These are phyloP conservation scores for Trichoderma sp. DNA, from an alignment of 2,329 filamentous ascomycete genomes.

Conservation along the genomic window DNA sequence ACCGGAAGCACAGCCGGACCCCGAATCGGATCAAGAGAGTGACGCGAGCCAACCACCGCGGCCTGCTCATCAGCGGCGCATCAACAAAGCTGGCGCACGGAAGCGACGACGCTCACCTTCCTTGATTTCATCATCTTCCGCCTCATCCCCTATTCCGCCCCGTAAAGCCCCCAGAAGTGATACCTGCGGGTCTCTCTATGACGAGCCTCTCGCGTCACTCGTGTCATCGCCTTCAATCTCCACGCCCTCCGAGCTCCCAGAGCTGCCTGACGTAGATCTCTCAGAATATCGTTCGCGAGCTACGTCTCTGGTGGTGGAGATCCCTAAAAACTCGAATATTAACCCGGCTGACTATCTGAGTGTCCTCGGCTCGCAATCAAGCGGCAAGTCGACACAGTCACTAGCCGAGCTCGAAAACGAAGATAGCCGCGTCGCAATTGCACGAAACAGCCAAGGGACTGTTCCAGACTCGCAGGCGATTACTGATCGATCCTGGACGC, in stretches of 20 bases:
- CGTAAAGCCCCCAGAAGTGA: slow-evolving; percentile 26
- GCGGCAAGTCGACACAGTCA: slow-evolving; percentile 31
- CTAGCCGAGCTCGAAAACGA: slow-evolving; percentile 37
- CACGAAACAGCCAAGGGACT: slow-evolving; percentile 35
- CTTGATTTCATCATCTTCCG: background rate
- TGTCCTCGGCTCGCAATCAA: slow-evolving; percentile 30
- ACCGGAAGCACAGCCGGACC: slow-evolving; percentile 3
- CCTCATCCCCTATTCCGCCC: slow-evolving; percentile 17
- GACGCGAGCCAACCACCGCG: slow-evolving; percentile 29
- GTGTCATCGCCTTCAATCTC: slow-evolving; percentile 29
- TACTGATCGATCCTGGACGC: slow-evolving; percentile 27
- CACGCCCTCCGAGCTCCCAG: slow-evolving; percentile 22
- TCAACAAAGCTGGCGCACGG: slow-evolving; percentile 21
- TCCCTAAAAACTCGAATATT: slow-evolving; percentile 32
- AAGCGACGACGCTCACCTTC: slow-evolving; percentile 16
- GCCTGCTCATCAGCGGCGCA: slow-evolving; percentile 29
- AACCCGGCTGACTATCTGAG: slow-evolving; percentile 37
- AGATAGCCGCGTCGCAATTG: slow-evolving; percentile 33
- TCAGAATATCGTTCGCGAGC: slow-evolving; percentile 9
- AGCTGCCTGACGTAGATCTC: slow-evolving; percentile 19
- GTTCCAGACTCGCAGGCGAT: slow-evolving; percentile 46
- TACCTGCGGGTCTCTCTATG: slow-evolving; percentile 27
- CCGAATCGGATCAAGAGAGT: slow-evolving; percentile 17
- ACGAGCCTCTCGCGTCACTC: slow-evolving; percentile 32
- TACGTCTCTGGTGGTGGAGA: slow-evolving; percentile 29